Evolutionary conservation across 2,329 filamentous ascomycete species (phyloP), one percentile per base, ranked within the genome.

Genomic region (Colletotrichum euphorbiae): DNA sequence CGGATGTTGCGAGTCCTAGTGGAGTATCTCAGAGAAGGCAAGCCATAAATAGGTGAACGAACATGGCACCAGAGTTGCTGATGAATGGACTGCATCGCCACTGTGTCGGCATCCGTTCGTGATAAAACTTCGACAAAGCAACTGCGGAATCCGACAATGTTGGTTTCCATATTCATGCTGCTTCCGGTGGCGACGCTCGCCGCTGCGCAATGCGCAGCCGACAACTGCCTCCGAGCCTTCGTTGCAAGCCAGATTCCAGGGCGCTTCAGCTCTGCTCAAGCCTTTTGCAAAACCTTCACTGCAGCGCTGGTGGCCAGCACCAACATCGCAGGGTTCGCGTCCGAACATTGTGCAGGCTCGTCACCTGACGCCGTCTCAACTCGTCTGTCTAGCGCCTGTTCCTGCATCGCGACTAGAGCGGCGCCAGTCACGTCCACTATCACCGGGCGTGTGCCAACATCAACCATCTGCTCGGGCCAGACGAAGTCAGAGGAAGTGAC

Each of bases 221-320:
- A 80, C 71, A 77, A 78, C 67, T 80, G 78, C 70, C 74, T 79
- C 33, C 76, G 76, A 31, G 77, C 78, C 24, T 56, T 79, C 62
- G 70, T 74, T 24, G 76, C 78, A 21, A 78, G 74, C 4, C 74
- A 76, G 61, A 75, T 66, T 13, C 75, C 76, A 3, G 75, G 74
- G 48, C 75, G 75, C 36, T 67, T 78, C 7, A 62, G 73, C 60
- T 71, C 71, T 40, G 77, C 76, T 12, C 72, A 71, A 62, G 65
- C 74, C 1, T 79, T 79, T 67, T 79, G 77, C 70, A 71, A 1
- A 9, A 52, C 57, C n/a, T 61, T 61, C 57, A 31, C 33, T 24
- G 19, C 31, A 8, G 12, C 24, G 17, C 4, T 31, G 28, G 57
- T 61, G 7, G 57, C 31, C 45, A 38, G 19, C 19, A 52, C 43